Evolutionary conservation across 345 rosid species (phyloP), one percentile per base, ranked within the genome.

Genomic region (Acer saccharum): DNA sequence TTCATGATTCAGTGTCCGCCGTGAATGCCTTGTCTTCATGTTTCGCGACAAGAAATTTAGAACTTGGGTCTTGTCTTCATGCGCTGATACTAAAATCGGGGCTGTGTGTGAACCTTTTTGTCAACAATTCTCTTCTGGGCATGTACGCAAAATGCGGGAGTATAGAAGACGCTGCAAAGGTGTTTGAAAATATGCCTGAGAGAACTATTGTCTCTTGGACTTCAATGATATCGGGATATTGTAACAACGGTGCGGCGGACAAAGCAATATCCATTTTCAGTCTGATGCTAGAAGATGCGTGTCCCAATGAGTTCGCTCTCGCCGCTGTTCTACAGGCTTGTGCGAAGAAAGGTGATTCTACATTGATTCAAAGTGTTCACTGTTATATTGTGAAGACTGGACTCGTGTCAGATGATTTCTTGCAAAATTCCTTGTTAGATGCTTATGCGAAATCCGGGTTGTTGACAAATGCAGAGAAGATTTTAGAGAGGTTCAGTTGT

Each of bases 161-260:
- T 4, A 23, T 50, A 5, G 77, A 66, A 23, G 77, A 77, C 41
- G 87, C 86, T 18, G 68, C 25, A 4, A 69, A 73, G 25, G 62
- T 86, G 83, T 86, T 89, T 63, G 83, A 81, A n/a, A 70, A 69
- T 68, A 84, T 86, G 89, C 88, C 88, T 17, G 76, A 58, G 4
- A 87, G 92, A 78, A 84, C 81, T 50, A 67, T 84, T 21, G 89
- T 82, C 1, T 58, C 83, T 0, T 88, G 92, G 91, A 86, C 89
- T 32, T 70, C 81, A 29, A 83, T 83, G 81, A 87, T 87, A 52
- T 80, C 87, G 0, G 85, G 86, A 27, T 84, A 69, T 73, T 78
- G 75, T 54, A 27, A 61, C 14, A 72, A 70, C 3, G 82, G 84
- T 10, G 79, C 72, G 20, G 63, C 68, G 46, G 78, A 78, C 3